phyloP scores from a whole-genome alignment of 2,329 filamentous ascomycete genomes.

The Aspergillus novofumigatus region DNA sequence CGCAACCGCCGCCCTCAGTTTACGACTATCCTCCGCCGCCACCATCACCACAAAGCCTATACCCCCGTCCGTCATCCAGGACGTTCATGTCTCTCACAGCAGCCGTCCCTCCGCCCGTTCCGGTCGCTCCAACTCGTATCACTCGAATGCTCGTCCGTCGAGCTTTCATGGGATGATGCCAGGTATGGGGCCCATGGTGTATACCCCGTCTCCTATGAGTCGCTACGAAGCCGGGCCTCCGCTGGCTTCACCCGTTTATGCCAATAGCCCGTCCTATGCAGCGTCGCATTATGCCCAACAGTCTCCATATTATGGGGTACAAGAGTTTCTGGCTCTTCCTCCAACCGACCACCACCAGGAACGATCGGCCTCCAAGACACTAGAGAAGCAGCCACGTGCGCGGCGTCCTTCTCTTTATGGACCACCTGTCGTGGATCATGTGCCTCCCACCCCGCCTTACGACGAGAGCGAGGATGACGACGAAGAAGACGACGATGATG shows the following conservation, averaged over 20 bases:
- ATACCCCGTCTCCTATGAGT: slow-evolving; percentile 24
- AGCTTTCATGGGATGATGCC: slow-evolving; percentile 37
- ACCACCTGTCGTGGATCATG: slow-evolving; percentile 30
- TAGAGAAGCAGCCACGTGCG: slow-evolving; percentile 24
- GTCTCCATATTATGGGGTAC: slow-evolving; percentile 24
- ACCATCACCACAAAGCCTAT: slow-evolving; percentile 29
- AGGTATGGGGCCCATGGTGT: slow-evolving; percentile 28
- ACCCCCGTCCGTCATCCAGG: slow-evolving; percentile 27
- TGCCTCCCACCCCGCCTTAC: slow-evolving; percentile 23
- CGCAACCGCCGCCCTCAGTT: slow-evolving; percentile 21
- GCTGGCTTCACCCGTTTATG: slow-evolving; percentile 34
- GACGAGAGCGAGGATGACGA: slow-evolving; percentile 25
- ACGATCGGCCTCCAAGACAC: slow-evolving; percentile 31
- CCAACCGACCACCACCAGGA: slow-evolving; percentile 30
- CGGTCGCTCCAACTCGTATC: slow-evolving; percentile 33
- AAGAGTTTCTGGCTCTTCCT: slow-evolving; percentile 17
- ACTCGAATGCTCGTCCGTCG: slow-evolving; percentile 32
- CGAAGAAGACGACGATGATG: slow-evolving; percentile 22
- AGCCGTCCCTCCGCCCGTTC: slow-evolving; percentile 25
- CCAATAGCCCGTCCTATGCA: slow-evolving; percentile 26
- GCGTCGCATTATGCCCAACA: slow-evolving; percentile 29
- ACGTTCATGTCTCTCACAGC: slow-evolving; percentile 28
- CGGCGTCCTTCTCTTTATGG: slow-evolving; percentile 35
- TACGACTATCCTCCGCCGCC: slow-evolving; percentile 27
- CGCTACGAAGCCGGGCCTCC: slow-evolving; percentile 36